Base-by-base conservation (phyloP, 2,329 filamentous ascomycete genomes). In the Microdochium trichocladiopsis region DNA sequence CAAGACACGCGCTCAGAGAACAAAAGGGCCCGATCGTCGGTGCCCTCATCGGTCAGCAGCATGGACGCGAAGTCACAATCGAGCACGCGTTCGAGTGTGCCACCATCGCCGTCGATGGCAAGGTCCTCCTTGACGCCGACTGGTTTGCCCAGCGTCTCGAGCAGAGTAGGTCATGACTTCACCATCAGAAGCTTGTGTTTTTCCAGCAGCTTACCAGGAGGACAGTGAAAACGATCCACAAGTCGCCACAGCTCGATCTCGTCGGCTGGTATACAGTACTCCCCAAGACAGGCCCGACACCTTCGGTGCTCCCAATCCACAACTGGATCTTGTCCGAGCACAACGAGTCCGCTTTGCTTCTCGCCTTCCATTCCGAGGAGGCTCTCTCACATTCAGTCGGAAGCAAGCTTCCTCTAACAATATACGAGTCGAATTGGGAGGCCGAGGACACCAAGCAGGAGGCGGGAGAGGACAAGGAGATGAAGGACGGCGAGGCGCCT, bases 221-320 rank as follows among this genome's bases (percentile, higher is more conserved):
- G 18, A 16, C 58, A 95, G 90, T 95, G 82, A 89, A 86, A 70
- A 84, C 87, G 58, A 93, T 96, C 4, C 90, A 96, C 72, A 94
- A 92, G 68, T 80, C 82, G 50, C 90, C 90, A 6, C 77, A 84
- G 25, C 84, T 97, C 49, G 88, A 92, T 58, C 78, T 97, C 51
- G 90, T 97, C 49, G 94, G 92, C 61, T 96, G 90, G 90, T 96
- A 93, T 71, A 91, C 91, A 3, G 78, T 93, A 10, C 78, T 91
- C 50, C 80, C 88, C 41, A 72, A 82, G 12, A 77, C 80, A 37
- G 93, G 92, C 3, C 94, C 94, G 66, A 86, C 66, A 61, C 75
- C 58, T 63, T 80, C 65, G 72, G 87, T 80, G 63, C 76, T 95
- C 12, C 81, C 87, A 2, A 82, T 96, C 50, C 88, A 97, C 69